Evolutionary conservation across 768 basidiomycete species (phyloP).

Genomic region (Holtermanniella nyarrowii): DNA sequence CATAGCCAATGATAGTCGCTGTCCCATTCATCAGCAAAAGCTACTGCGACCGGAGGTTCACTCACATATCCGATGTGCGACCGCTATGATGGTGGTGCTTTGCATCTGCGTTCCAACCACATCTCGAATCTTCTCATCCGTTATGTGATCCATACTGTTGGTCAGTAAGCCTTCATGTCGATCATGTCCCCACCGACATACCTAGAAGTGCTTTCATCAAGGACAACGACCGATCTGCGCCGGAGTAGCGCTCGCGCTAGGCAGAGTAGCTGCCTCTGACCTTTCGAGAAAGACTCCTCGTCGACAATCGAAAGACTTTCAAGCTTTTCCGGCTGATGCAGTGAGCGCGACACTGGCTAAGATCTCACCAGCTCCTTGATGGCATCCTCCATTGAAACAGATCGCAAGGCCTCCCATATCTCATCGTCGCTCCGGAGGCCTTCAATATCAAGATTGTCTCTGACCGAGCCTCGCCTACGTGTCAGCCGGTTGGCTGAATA

Average conservation of each 20-base stretch:
- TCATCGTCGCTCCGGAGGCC: conserved; percentile 12
- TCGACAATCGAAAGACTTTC: conserved; percentile 13
- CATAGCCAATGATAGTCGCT: too few species aligned
- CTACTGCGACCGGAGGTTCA: too few species aligned
- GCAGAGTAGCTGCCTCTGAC: conserved; percentile 22
- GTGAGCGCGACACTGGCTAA: neutral
- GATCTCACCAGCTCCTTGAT: neutral
- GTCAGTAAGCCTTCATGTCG: neutral
- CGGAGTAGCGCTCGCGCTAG: conserved; percentile 19
- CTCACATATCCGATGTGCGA: conserved; percentile 17
- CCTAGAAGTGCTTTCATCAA: conserved; percentile 9
- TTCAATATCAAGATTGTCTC: conserved; percentile 23
- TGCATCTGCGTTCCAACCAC: conserved; percentile 10
- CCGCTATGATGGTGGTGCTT: conserved; percentile 9
- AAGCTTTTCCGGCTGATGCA: conserved; percentile 7
- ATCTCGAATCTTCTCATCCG: conserved; percentile 13
- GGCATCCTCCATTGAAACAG: neutral
- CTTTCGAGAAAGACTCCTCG: conserved; percentile 16
- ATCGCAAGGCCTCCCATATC: conserved; percentile 16
- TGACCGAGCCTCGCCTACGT: conserved; percentile 10
- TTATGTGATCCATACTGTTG: conserved; percentile 19
- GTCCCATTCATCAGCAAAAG: too few species aligned
- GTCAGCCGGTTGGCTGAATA: conserved; percentile 1
- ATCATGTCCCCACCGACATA: neutral
- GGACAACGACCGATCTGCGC: conserved; percentile 11